Evolutionary conservation across 164 flowering plant species (phyloP).

Genomic region (Chimonanthus salicifolius): DNA sequence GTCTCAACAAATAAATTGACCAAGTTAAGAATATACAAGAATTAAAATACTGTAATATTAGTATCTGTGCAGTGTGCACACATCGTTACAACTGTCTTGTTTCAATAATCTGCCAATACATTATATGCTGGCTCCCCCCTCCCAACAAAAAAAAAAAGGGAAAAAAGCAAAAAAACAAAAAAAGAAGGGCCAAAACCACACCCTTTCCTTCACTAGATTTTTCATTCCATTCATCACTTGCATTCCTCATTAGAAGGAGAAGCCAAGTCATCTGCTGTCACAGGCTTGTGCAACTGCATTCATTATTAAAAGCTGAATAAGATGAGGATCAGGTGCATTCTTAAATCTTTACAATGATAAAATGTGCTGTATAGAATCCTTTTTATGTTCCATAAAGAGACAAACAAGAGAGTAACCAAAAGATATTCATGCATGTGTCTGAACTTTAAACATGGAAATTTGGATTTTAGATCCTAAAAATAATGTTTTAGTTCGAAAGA

Average conservation of each 20-base stretch:
- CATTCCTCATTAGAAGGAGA: background rate
- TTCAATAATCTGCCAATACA: background rate
- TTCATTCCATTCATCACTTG: background rate
- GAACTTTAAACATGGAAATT: too few species aligned
- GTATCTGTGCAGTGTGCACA: background rate
- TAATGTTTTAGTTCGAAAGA: too few species aligned
- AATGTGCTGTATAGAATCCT: background rate
- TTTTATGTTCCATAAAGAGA: too few species aligned
- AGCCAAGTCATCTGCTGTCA: constrained; percentile 9
- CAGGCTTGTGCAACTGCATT: constrained; percentile 21
- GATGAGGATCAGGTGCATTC: background rate
- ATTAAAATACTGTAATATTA: background rate
- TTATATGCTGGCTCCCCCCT: background rate
- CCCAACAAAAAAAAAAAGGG: too few species aligned
- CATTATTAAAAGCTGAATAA: background rate
- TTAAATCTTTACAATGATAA: too few species aligned
- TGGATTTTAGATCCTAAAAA: too few species aligned
- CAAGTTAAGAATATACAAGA: background rate
- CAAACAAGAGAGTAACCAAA: too few species aligned
- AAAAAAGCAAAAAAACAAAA: too few species aligned
- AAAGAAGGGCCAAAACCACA: background rate
- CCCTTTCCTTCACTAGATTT: background rate
- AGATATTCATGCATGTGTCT: too few species aligned
- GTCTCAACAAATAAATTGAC: too few species aligned
- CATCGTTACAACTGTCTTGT: background rate